Evolutionary conservation across 106 monocot genomes (phyloP).

Genomic region (Triglochin maritima): DNA sequence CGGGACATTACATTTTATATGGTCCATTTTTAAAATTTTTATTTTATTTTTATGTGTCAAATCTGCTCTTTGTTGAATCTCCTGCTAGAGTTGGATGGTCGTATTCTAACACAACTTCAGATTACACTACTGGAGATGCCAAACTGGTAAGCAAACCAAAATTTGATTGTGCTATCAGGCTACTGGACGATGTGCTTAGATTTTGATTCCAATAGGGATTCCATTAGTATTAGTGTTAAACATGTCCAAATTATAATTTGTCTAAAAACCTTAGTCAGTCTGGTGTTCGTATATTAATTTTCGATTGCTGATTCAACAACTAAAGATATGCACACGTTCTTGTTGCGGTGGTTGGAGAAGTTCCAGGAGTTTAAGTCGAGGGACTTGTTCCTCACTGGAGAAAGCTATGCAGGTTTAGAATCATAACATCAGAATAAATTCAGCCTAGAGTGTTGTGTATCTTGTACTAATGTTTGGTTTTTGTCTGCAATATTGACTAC

Average conservation of each 20-base stretch:
- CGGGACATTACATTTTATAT: slow-evolving; percentile 4
- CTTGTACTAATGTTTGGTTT: not conserved
- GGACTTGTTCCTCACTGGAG: slow-evolving; percentile 74
- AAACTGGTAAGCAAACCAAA: slow-evolving; percentile 35
- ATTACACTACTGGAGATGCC: slow-evolving; percentile 64
- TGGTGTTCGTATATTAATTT: not conserved
- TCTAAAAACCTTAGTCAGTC: not conserved
- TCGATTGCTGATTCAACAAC: slow-evolving; percentile 20
- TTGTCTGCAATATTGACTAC: not conserved
- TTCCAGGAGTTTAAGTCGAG: slow-evolving; percentile 70
- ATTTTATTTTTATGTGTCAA: slow-evolving; percentile 28
- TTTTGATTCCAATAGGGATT: no score
- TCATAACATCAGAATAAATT: not conserved
- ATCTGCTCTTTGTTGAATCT: slow-evolving; percentile 97
- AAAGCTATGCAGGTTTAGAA: slow-evolving; percentile 86
- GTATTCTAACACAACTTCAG: slow-evolving; percentile 75
- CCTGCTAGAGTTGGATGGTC: slow-evolving; percentile 99
- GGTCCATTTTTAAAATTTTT: not conserved
- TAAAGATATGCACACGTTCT: slow-evolving; percentile 65
- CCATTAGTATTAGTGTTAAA: no score
- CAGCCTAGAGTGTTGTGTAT: not conserved
- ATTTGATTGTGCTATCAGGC: no score
- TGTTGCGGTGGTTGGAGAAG: slow-evolving; percentile 68
- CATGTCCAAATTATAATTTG: not conserved
- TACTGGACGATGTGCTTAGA: no score